Evolutionary conservation across 768 basidiomycete species (phyloP), one percentile per base, ranked within the genome.

Genomic region (Leccinum broughii): DNA sequence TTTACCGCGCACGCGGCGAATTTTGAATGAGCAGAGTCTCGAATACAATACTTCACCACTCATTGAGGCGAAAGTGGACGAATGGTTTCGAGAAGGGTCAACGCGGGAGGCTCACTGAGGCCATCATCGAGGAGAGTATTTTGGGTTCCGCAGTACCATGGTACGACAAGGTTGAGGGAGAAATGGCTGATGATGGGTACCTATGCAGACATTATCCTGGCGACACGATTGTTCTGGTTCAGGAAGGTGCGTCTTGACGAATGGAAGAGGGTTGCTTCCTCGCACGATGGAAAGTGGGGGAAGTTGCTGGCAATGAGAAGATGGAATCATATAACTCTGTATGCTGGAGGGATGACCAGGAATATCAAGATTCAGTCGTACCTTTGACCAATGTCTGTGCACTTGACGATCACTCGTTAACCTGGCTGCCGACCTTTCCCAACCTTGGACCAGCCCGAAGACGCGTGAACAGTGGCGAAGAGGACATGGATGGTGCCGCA

Each of bases 1-100:
- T 53, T 4, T 71, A 51, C 34, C 74, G 26, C 71, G 72, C 15
- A 24, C 63, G 1, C 64, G 65, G 7, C 39, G 62, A 14, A 61
- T 72, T 50, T 61, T 83, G 58, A 75, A 70, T 26, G 69, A 75
- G 4, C 62, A 56, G 37, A 80, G 78, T 57, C 57, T 61, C 41
- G 71, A 66, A 35, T 77, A 77, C 66, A 66, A 35, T 77, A 77
- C 66, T 84, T 80, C 61, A 64, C 76, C 24, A 54, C 20, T 8
- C 3, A 69, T 77, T 51, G 77, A 76, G 4, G 69, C 61, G 50
- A 66, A 69, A n/a, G 61, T 83, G 54, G 78, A 81, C 26, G 74
- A 80, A 34, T 62, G 80, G 28, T 68, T 68, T 7, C 77, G 78
- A 0, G 70, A 68, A 50, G 76, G 76, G 5, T 73, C 77, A 9